Evolutionary conservation across 139 green algal genomes (phyloP), one percentile per base, ranked within the genome.

Genomic region (Tetradesmus obliquus): DNA sequence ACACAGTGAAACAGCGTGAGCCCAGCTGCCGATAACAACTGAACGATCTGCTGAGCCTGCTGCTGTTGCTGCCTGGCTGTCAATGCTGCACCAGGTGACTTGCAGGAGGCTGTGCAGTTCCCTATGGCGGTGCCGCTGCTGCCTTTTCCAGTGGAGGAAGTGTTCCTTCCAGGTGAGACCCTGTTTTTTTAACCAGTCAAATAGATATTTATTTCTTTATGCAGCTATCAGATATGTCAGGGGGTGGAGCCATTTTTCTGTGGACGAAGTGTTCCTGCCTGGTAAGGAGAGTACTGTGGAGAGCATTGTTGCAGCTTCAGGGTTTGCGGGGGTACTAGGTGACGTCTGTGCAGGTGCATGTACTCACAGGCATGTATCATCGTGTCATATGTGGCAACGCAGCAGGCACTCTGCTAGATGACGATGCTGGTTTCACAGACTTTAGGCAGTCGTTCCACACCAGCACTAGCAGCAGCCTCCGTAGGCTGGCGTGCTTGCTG

Each of bases 111-210:
- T 2, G 71, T 90, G 51, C 12, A 19, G 2, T 92, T 92, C 69
- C 89, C 89, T 9, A 9, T 84, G 9, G 24, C 62, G 8, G 81
- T 88, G 17, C 89, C 89, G 5, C 19, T 93, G 45, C 84, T 95
- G 84, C 91, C 93, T 0, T 95, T 95, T 69, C 79, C 93, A 20
- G 62, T 82, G 54, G 85, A 86, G 4, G 92, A 95, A 81, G 74
- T 92, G 7, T 79, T 95, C 12, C 20, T 93, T 55, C 94, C 94
- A 62, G 92, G 91, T 62, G 80, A 82, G n/a, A 17, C n/a, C n/a
- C 5, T 66, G n/a, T 66, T 45, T 45, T 45, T 45, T 45, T 1
- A 45, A 45, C 32, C 57, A 66, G 57, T 13, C 57, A 66, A 13
- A 13, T 66, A 8, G 1, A 8, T 66, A 13, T 9, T 66, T 66